Evolutionary conservation across 176 grass and related monocot species (phyloP), one percentile per base, ranked within the genome.

Genomic region (Aegilops longissima): DNA sequence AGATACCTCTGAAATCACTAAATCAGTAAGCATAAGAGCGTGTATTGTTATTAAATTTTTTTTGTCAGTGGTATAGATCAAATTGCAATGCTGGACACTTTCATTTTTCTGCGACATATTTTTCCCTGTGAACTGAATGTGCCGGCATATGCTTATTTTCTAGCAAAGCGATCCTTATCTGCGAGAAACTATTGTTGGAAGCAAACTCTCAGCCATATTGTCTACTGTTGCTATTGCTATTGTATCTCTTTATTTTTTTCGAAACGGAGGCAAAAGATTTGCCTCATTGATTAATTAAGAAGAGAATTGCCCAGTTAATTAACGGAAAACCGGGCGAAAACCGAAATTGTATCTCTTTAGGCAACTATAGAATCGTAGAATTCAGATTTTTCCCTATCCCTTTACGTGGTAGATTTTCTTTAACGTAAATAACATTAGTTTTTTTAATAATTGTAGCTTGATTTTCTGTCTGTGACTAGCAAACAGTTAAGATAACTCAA

Each of bases 1-100:
- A 79, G 74, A 87, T 59, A 25, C 58, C 8, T 23, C 38, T 36
- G 72, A 67, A 67, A 86, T 82, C 49, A 62, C 39, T 34, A 79
- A 75, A 74, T 70, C 4, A 62, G 76, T 87, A 84, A 51, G 51
- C n/a, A 62, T 20, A 47, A 81, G 3, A 45, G 38, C 69, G 70
- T 61, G 3, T 16, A 34, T 49, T 34, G 33, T 78, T 30, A 42
- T 14, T 54, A 27, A 27, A 61, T 35, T 23, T 34, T 45, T 36
- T 61, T 29, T 63, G 3, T 36, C 17, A 47, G 49, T 34, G 47
- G 8, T 35, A 67, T 84, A 13, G 66, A 65, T 81, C 52, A 74
- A 33, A n/a, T 8, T 81, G 40, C 21, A 75, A 52, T 87, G 40
- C 5, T 79, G 14, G 54, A 16, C 58, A 3, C 20, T 70, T 21